A percentile compares a stretch with the other conserved stretches of the same genome.
Evolutionary conservation across 176 grass and related monocot species (phyloP).

Genomic region (Bothriochloa decipiens): DNA sequence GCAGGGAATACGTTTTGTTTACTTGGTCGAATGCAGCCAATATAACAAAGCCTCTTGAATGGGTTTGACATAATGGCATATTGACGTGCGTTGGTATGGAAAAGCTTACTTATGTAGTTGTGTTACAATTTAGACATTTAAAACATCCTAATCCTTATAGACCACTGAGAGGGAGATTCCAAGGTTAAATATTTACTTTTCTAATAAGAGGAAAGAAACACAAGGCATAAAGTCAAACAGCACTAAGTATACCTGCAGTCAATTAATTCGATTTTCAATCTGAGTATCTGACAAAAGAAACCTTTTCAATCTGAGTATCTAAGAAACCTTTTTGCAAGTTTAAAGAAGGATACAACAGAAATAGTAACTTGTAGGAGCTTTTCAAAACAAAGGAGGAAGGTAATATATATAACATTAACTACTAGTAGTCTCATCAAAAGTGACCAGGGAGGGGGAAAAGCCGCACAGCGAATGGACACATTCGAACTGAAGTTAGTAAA

Average conservation of each 20-base stretch:
- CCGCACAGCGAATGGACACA: background rate
- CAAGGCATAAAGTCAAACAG: background rate
- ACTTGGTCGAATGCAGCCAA: background rate
- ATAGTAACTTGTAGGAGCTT: background rate
- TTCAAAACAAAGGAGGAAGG: background rate
- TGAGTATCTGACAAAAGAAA: background rate
- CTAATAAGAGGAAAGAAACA: background rate
- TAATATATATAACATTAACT: background rate
- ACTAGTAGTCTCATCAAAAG: background rate
- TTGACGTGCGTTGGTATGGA: background rate
- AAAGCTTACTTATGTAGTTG: background rate
- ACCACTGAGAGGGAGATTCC: background rate
- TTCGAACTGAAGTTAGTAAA: slow-evolving; percentile 22
- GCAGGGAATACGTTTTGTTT: background rate
- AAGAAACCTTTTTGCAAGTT: slow-evolving; percentile 14
- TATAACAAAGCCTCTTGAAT: background rate
- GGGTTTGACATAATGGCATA: background rate
- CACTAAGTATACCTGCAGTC: background rate
- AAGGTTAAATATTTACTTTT: slow-evolving; percentile 27
- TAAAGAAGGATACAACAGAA: background rate
- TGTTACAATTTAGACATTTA: slow-evolving; percentile 19
- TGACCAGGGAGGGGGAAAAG: background rate
- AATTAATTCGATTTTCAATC: slow-evolving; percentile 6
- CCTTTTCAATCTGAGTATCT: background rate
- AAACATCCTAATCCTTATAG: background rate